A percentile compares a stretch with the other conserved stretches of the same genome.
These are phyloP conservation scores for Candida sp. DNA, from an alignment of 1,139 yeast genomes.

Conservation along the genomic window DNA sequence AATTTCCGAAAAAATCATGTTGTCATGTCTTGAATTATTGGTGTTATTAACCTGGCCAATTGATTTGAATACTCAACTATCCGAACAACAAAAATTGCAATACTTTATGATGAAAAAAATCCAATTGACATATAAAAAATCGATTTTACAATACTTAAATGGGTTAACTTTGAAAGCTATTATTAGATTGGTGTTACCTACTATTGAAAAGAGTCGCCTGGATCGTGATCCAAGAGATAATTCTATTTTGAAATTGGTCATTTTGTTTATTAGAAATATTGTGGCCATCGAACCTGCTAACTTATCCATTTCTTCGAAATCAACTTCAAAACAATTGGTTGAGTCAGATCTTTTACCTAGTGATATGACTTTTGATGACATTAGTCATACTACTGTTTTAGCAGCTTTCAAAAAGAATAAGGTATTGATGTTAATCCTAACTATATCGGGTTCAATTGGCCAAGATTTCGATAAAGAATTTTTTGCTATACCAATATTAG, in stretches of 20 bases:
- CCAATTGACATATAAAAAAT: conserved; percentile 70
- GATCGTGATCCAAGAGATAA: conserved; percentile 73
- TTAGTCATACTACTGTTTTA: conserved; percentile 59
- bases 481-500: conserved; percentile 65
- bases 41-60: conserved; percentile 90
- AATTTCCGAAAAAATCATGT: conserved; percentile 57
- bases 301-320: conserved; percentile 41
- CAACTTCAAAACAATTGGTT: conserved; percentile 22
- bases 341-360: conserved; percentile 48
- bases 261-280: conserved; percentile 73
- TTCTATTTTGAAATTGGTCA: conserved; percentile 66
- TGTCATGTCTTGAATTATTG: conserved; percentile 72
- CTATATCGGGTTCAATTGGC: conserved; percentile 65
- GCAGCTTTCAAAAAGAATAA: conserved; percentile 59
- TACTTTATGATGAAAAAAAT: conserved; percentile 61
- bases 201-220: conserved; percentile 49
- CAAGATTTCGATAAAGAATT: conserved; percentile 58
- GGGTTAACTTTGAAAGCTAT: conserved; percentile 70
- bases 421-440: conserved; percentile 67
- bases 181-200: conserved; percentile 66
- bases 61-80: conserved; percentile 39
- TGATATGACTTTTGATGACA: conserved; percentile 58
- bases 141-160: conserved; percentile 52
- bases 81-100: conserved; percentile 54
- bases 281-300: conserved; percentile 72